These are phyloP conservation scores for Scleroderma bovista DNA, from an alignment of 768 basidiomycete genomes.

Conservation along the genomic window DNA sequence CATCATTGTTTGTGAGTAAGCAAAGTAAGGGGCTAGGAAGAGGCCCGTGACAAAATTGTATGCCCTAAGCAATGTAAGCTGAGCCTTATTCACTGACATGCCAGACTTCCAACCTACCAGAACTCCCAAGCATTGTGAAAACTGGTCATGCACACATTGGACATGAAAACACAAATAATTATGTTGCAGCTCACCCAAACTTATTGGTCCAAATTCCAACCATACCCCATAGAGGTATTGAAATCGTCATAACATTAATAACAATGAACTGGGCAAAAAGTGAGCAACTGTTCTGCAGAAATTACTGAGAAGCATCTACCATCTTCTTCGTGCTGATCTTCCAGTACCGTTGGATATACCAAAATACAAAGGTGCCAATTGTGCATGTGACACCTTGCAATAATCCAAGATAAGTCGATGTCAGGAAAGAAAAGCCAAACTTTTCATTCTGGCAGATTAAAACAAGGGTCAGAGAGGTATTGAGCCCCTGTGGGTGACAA, in stretches of 20 bases:
- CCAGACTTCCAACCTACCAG: conserved; percentile 43
- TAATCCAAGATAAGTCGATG: conserved; percentile 75
- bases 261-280: conserved; percentile 59
- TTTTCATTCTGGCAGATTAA: conserved; percentile 77
- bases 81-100: too few species aligned
- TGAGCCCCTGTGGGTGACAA: conserved; percentile 52
- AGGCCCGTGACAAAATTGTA: conserved; percentile 78
- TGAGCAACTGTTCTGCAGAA: neutral
- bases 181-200: conserved; percentile 49
- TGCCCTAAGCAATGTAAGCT: conserved; percentile 55
- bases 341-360: conserved; percentile 78
- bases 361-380: conserved; percentile 66
- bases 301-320: conserved; percentile 35
- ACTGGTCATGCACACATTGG: conserved; percentile 23
- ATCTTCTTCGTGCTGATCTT: conserved; percentile 79
- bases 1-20: conserved; percentile 85
- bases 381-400: conserved; percentile 74
- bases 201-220: conserved; percentile 76
- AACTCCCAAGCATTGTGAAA: conserved; percentile 87
- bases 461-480: conserved; percentile 73
- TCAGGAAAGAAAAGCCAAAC: conserved; percentile 75
- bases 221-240: conserved; percentile 86
- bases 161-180: neutral
- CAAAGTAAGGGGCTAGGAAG: conserved; percentile 75
- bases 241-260: conserved; percentile 68